Conservation (phyloP, 495 filamentous ascomycete species). For the Aspergillus taichungensis region DNA sequence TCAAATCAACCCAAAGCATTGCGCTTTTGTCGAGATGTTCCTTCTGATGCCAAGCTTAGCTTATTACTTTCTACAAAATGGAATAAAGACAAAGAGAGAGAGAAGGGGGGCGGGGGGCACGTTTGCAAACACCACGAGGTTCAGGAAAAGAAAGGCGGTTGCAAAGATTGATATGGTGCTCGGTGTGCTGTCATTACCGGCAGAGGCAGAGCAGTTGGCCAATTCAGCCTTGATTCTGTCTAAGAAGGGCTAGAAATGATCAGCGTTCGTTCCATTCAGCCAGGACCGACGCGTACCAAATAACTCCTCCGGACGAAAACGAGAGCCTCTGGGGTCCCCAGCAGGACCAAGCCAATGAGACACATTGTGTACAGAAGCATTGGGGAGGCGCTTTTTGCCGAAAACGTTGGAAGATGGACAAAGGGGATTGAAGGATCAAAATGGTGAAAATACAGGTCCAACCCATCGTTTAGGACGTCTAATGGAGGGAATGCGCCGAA, state of each 20-base stretch:
- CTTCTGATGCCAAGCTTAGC: slow-evolving; percentile 30
- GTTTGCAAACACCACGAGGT: slow-evolving; percentile 41
- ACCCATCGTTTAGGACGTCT: slow-evolving; percentile 47
- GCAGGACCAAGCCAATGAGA: slow-evolving; percentile 42
- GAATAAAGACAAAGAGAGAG: no score
- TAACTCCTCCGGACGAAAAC: slow-evolving; percentile 41
- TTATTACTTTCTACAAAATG: background rate
- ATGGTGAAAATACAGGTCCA: slow-evolving; percentile 44
- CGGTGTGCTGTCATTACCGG: slow-evolving; percentile 26
- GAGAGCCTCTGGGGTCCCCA: slow-evolving; percentile 41
- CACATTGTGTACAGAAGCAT: slow-evolving; percentile 43
- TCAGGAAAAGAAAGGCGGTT: slow-evolving; percentile 37
- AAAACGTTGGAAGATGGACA: slow-evolving; percentile 44
- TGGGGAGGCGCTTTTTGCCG: slow-evolving; percentile 33
- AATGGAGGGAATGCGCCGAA: slow-evolving; percentile 35
- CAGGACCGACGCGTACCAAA: slow-evolving; percentile 18
- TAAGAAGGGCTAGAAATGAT: slow-evolving; percentile 24
- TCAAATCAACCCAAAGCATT: slow-evolving; percentile 43
- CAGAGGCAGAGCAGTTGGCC: slow-evolving; percentile 28
- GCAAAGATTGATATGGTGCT: slow-evolving; percentile 38
- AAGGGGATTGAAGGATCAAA: slow-evolving; percentile 45
- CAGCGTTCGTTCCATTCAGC: background rate
- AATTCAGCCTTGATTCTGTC: slow-evolving; percentile 35
- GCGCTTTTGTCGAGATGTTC: slow-evolving; percentile 37
- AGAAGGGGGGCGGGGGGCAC: slow-evolving; percentile 13